phyloP scores from a whole-genome alignment of 108 stramenopile species.

The Stephanodiscus minutulus region DNA sequence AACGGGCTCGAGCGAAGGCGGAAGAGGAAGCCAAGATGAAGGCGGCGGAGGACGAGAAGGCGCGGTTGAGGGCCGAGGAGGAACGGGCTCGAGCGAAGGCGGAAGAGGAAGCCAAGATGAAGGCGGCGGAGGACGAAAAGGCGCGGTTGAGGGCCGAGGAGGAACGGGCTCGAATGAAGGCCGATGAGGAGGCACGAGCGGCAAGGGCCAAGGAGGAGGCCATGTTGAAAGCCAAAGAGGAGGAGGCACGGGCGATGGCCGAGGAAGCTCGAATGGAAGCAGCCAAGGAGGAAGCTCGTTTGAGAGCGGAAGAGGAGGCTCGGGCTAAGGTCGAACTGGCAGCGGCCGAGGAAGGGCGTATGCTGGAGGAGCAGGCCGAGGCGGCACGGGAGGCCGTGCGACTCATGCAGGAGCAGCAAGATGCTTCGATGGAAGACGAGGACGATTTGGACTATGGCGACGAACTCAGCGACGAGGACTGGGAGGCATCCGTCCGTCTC shows the following conservation, averaged over 20 bases:
- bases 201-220: slow-evolving; percentile 1
- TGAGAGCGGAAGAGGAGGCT: neutral
- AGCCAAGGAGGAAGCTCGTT: slow-evolving; percentile 27
- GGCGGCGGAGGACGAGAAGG: slow-evolving; percentile 10
- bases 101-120: neutral
- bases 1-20: slow-evolving; percentile 13
- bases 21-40: slow-evolving; percentile 15
- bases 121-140: slow-evolving; percentile 6
- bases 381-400: slow-evolving; percentile 32
- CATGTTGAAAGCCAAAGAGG: slow-evolving; percentile 18
- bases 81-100: slow-evolving; percentile 28
- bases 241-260: slow-evolving; percentile 20
- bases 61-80: slow-evolving; percentile 17
- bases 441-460: slow-evolving; percentile 38
- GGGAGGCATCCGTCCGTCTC: slow-evolving; percentile 45
- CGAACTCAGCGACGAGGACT: slow-evolving; percentile 32
- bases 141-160: slow-evolving; percentile 11
- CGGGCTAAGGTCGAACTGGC: neutral
- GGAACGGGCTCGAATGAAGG: slow-evolving; percentile 32
- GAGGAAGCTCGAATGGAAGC: slow-evolving; percentile 13
- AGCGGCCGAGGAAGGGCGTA: slow-evolving; percentile 6
- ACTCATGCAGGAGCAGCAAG: slow-evolving; percentile 28
- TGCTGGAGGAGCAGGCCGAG: slow-evolving; percentile 12
- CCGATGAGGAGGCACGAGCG: slow-evolving; percentile 5
- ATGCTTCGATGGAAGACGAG: slow-evolving; percentile 25